Evolutionary conservation across 2,329 filamentous ascomycete species (phyloP), one percentile per base, ranked within the genome.

Genomic region (Cladophialophora bantiana): DNA sequence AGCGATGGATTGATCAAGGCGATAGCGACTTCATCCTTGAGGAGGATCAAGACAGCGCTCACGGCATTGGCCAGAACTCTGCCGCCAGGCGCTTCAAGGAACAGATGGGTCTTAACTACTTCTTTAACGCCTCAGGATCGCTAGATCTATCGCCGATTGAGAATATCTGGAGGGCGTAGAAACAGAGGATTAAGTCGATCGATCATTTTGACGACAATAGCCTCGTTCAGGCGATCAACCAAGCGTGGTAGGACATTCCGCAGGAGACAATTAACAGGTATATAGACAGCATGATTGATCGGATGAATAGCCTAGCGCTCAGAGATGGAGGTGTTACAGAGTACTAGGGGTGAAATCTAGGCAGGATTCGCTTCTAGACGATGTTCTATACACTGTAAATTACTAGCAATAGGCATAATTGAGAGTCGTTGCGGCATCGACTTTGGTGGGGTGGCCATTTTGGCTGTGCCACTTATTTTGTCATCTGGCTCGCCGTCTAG

Each of bases 61-160:
- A 53, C 48, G 48, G 48, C 15, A 15, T 53, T 20, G 12, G 48
- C 5, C 1, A 53, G 48, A 26, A 53, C 13, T 26, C 20, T 9
- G 5, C 48, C 13, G 48, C 13, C 2, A 7, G 48, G 3, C 48
- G 48, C 15, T 20, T 1, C 12, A 53, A 53, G 48, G 48, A 53
- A 13, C 3, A 26, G 31, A 53, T 53, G 6, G 48, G 48, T 53
- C 48, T 9, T 32, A 9, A 53, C 48, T 53, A 20, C 31, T 53
- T 53, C 48, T 9, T 53, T 3, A 9, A 53, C 5, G 48, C 48
- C 20, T 53, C 48, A 53, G 48, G 48, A 32, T 53, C 48, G 48
- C 48, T n/a, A 53, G 48, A 20, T 53, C 48, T 53, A 32, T 26
- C 48, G 48, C 48, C 48, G 13, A 53, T 53, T 32, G 48, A 53